phyloP scores from a whole-genome alignment of 768 basidiomycete species.

The Cubamyces lactineus region DNA sequence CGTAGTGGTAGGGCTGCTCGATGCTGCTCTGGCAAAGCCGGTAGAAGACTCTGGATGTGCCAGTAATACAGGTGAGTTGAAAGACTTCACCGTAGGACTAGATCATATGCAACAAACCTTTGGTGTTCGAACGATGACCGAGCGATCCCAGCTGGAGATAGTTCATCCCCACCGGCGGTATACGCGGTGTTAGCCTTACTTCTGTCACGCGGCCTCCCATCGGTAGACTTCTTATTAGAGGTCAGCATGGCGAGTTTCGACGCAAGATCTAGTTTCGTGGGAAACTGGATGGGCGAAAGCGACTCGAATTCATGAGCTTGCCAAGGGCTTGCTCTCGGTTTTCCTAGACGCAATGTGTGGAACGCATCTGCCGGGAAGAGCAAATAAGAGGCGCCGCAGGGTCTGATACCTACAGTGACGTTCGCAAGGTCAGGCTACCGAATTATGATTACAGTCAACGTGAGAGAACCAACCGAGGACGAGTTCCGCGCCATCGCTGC shows the following conservation, averaged over 20 bases:
- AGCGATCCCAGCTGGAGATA: constrained; percentile 6
- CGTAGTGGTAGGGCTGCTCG: constrained; percentile 33
- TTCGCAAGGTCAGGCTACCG: no score
- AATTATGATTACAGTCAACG: not conserved
- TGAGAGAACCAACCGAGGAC: constrained; percentile 19
- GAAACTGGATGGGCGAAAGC: constrained; percentile 32
- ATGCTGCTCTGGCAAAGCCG: constrained; percentile 26
- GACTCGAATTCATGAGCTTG: constrained; percentile 24
- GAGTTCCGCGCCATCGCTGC: constrained; percentile 12
- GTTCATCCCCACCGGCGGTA: constrained; percentile 11
- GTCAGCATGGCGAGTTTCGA: constrained; percentile 23
- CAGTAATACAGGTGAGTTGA: not conserved
- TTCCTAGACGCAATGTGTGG: not conserved
- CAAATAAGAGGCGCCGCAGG: constrained; percentile 32
- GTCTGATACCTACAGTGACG: constrained; percentile 26
- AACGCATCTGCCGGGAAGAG: constrained; percentile 20
- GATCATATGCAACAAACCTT: constrained; percentile 20
- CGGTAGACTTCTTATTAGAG: constrained; percentile 23
- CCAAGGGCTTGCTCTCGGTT: constrained; percentile 5
- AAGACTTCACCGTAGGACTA: not conserved
- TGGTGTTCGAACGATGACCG: constrained; percentile 33
- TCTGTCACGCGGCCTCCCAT: constrained; percentile 24
- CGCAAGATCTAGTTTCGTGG: constrained; percentile 15
- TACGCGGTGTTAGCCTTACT: constrained; percentile 31
- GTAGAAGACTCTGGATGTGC: constrained; percentile 22